Evolutionary conservation across 2,329 filamentous ascomycete genomes (phyloP), one percentile per base, ranked within the genome.

Genomic region (Phaeosphaeriaceae sp.): DNA sequence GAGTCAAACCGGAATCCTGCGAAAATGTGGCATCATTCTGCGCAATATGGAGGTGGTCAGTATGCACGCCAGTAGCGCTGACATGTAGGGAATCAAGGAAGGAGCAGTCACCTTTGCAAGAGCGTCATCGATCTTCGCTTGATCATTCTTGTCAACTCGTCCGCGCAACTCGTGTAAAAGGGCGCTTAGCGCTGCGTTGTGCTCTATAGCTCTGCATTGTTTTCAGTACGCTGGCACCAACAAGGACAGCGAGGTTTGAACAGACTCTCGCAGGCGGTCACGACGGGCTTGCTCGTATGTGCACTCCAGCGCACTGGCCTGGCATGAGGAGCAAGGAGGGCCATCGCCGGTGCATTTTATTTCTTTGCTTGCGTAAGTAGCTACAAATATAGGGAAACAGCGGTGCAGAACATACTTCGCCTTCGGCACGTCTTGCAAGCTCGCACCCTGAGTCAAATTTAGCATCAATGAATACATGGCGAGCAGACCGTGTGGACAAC

Each of bases 281-380:
- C 65, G 60, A 1, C 70, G 66, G 24, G 66, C 58, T 53, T 64
- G 62, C 45, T 70, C 70, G 20, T 72, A 72, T 2, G 65, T 51
- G 27, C 70, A 72, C 10, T 42, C 24, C 7, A 62, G 20, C 22
- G 56, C 45, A 41, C 22, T 62, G 7, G 48, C 50, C 48, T 61
- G 54, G 46, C 70, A 73, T 25, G 58, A 63, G 27, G 50, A 41
- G 42, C 69, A 72, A 7, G 49, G 50, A 21, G 70, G 70, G 7
- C 50, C 45, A 11, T 66, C 67, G 15, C 70, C 70, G 19, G 66
- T 66, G 50, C 70, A 73, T 47, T 61, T 70, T 19, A 71, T 63
- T 52, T 72, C 65, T 69, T 21, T 9, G 19, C 15, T 13, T 53
- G 13, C 46, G 54, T 25, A 51, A 53, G 57, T 31, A n/a, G 21